Evolutionary conservation across 139 green algal species (phyloP), one percentile per base, ranked within the genome.

Genomic region (Dunaliella sp.): DNA sequence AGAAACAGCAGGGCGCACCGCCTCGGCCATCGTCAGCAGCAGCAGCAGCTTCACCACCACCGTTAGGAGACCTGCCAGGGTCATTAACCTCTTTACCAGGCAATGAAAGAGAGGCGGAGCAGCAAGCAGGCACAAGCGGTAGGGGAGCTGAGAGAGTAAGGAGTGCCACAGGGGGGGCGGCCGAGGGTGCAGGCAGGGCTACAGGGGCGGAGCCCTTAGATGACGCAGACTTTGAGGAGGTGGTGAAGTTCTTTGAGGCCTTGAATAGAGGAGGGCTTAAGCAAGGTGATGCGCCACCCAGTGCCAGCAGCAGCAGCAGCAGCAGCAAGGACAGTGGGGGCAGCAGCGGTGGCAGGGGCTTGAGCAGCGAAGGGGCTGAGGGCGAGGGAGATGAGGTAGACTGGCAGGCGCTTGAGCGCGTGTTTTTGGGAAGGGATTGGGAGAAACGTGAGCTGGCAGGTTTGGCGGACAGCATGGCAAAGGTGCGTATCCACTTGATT

Each of bases 381-480:
- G 84, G 1, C 0, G 31, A 1, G 2, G 84, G 36, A 34, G 80
- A 73, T 25, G 85, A 77, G 30, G 7, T 87, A 7, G 84, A 88
- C 36, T 87, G 83, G 84, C 84, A 37, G 0, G 36, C 82, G 38
- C 12, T 93, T 34, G 89, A 92, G 86, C 73, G 79, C 3, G 32
- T 88, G 33, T 87, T 93, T 38, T 81, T 93, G 79, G 90, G 90
- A 0, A 36, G 88, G 37, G 88, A 81, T 21, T 92, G 88, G 90
- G 86, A 93, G 58, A 16, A 84, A 35, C 80, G 81, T 32, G 86
- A 91, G 73, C 57, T 93, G 31, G 83, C 82, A 74, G 87, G 86
- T 0, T 59, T 93, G 36, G 81, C 38, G 37, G n/a, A 72, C 3
- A 73, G 73, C 73, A 36, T 78, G 73, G 73, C 73, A 21, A 36